Evolutionary conservation across 2,329 filamentous ascomycete genomes (phyloP), one percentile per base, ranked within the genome.

Genomic region (Gaeumannomyces sp.): DNA sequence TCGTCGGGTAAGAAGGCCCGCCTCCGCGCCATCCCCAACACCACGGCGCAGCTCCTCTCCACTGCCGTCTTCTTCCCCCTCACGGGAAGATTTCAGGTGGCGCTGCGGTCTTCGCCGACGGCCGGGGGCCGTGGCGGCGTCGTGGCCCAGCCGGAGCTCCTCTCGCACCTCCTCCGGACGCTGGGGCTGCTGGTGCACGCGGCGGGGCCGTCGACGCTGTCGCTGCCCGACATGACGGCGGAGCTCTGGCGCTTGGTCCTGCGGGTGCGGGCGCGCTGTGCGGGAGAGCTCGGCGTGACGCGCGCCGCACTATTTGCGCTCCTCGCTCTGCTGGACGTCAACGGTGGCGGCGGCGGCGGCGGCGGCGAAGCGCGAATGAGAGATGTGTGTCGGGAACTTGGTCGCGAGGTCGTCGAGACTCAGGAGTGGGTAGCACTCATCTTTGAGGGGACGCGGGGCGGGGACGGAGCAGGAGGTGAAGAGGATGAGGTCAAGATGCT

Each of bases 241-340:
- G 92, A 97, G 76, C 85, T 96, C 25, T 93, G 93, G 86, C 85
- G 89, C 60, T 77, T 99, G n/a, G 79, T 98, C 3, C 85, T 97
- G 0, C 80, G 84, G 2, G 80, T 97, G 2, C 83, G 89, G 8
- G 85, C 81, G 59, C 77, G 81, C 60, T 81, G 82, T 56, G 80
- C 82, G 33, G 84, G 83, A 1, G 90, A 95, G 68, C 76, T 89
- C 1, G 78, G 80, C 0, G 84, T 97, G 1, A 81, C 92, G 27
- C 87, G 89, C 61, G 90, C 92, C 0, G 81, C 96, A 65, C 78
- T 98, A 1, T 90, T 96, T 65, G 87, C 89, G 1, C 84, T 97
- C 66, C 80, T 97, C 62, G 90, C 91, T 8, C 74, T 97, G 63
- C 76, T 99, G 19, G 92, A 97, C 71, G 83, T 96, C 53, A 96